Percentiles rank a stretch among this genome's conserved stretches.
Conservation (phyloP, 192 early-diverging fungal genomes). For the Linnemannia hyalina region DNA sequence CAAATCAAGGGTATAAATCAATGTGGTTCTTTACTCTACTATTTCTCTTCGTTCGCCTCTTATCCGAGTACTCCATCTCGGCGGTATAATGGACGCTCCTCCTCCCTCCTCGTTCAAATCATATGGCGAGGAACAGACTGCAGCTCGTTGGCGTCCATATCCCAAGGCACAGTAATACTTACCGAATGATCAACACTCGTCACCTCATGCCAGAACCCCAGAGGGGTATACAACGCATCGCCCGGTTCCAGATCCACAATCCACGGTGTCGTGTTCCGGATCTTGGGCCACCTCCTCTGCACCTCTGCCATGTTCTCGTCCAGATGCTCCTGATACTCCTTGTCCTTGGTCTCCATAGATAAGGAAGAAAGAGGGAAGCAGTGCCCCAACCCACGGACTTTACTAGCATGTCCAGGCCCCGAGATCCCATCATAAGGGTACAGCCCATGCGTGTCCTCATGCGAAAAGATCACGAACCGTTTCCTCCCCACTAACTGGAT, state of each 20-base stretch:
- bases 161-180: conserved; percentile 66
- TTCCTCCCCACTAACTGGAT: conserved; percentile 63
- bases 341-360: background rate
- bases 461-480: conserved; percentile 60
- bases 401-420: conserved; percentile 63
- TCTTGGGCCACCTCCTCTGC: conserved; percentile 57
- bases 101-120: conserved; percentile 41
- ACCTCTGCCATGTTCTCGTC: conserved; percentile 23
- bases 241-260: conserved; percentile 61
- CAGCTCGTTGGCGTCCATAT: conserved; percentile 61
- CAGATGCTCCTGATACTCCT: conserved; percentile 18
- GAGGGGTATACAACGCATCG: conserved; percentile 68
- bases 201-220: conserved; percentile 69
- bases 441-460: conserved; percentile 55
- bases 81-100: background rate
- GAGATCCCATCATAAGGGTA: conserved; percentile 62
- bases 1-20: background rate
- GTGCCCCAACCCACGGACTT: conserved; percentile 51
- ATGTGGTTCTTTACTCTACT: background rate
- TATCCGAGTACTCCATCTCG: background rate
- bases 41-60: background rate
- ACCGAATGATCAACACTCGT: conserved; percentile 60
- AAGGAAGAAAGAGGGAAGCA: conserved; percentile 29
- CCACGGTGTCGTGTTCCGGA: conserved; percentile 52
- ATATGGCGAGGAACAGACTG: conserved; percentile 60